phyloP scores from a whole-genome alignment of 257 asterid genomes.

The Penstemon barbatus region DNA sequence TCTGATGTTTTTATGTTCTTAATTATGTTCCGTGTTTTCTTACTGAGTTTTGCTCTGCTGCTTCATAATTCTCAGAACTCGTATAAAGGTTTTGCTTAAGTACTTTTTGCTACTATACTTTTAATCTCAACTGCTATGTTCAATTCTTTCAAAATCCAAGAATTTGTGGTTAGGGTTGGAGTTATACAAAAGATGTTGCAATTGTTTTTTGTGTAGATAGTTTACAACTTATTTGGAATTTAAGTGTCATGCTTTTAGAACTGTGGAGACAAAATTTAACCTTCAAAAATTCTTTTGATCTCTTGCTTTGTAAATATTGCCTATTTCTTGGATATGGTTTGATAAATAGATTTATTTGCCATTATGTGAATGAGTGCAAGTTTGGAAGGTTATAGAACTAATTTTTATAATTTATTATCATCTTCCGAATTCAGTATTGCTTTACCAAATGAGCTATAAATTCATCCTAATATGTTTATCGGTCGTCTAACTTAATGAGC shows the following conservation, averaged over 20 bases:
- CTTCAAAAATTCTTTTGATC: not conserved
- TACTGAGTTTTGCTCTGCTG: not conserved
- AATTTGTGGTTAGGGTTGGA: not conserved
- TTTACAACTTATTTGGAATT: too few species aligned
- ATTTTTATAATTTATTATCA: too few species aligned
- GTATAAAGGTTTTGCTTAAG: not conserved
- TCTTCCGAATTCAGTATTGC: too few species aligned
- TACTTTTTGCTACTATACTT: not conserved
- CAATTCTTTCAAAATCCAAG: not conserved
- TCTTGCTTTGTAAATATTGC: not conserved
- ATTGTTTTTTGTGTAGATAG: too few species aligned
- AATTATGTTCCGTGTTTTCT: not conserved
- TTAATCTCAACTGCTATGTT: not conserved
- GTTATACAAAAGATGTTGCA: too few species aligned
- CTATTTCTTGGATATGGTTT: not conserved
- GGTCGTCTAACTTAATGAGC: not conserved
- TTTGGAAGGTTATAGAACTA: not conserved
- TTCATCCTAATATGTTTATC: not conserved
- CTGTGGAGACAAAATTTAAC: not conserved
- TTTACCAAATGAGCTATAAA: too few species aligned
- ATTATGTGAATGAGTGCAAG: not conserved
- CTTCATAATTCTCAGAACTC: not conserved
- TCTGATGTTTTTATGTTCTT: constrained; percentile 9
- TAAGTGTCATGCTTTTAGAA: not conserved
- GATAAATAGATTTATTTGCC: not conserved